Evolutionary conservation across 306 rosid species (phyloP).

Genomic region (Vigna hirtella): DNA sequence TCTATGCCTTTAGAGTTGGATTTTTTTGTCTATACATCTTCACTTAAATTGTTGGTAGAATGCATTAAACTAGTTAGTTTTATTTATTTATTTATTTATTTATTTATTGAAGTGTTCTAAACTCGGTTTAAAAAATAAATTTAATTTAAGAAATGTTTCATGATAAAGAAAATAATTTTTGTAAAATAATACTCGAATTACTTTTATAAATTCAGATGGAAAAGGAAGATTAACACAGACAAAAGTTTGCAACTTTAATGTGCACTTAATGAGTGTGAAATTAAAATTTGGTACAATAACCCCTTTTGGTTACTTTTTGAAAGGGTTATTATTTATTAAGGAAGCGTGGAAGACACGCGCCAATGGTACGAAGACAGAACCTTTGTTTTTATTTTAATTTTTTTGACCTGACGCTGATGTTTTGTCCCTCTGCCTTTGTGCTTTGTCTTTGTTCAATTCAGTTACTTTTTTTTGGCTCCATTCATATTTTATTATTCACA

Average conservation of each 20-base stretch:
- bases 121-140: too few relatives aligned
- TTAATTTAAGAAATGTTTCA: background rate
- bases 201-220: too few relatives aligned
- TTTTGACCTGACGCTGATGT: conserved; percentile 50
- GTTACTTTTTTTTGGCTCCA: conserved; percentile 22
- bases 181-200: too few relatives aligned
- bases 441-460: background rate
- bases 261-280: background rate
- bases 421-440: conserved; percentile 46
- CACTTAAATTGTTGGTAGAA: too few relatives aligned
- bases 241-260: too few relatives aligned
- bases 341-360: conserved; percentile 54
- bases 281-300: background rate
- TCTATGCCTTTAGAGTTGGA: background rate
- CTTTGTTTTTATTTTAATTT: conserved; percentile 6
- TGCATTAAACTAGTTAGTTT: too few relatives aligned
- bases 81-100: too few relatives aligned
- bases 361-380: conserved; percentile 43
- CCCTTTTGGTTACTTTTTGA: background rate
- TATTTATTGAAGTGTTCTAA: too few relatives aligned
- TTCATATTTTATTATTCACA: background rate
- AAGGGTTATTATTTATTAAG: background rate
- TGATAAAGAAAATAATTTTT: too few relatives aligned
- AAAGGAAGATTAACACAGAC: too few relatives aligned
- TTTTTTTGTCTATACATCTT: background rate